phyloP scores from a whole-genome alignment of 2,329 filamentous ascomycete genomes.

The Ophiostoma perfectum region DNA sequence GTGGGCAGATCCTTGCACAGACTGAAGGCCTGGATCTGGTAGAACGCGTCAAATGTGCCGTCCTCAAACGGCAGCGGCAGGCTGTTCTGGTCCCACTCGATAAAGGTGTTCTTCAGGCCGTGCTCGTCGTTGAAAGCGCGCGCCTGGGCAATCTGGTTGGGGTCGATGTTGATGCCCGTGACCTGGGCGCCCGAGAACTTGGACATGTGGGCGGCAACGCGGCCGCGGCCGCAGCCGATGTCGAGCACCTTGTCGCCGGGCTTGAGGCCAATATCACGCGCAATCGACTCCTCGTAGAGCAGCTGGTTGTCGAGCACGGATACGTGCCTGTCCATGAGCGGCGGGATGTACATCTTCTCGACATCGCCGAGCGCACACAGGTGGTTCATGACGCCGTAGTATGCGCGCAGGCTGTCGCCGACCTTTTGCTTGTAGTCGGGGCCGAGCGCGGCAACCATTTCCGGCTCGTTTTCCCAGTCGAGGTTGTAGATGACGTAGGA shows the following conservation, averaged over 20 bases:
- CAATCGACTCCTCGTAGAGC: constrained; percentile 48
- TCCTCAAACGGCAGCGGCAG: constrained; percentile 48
- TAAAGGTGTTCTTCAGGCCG: constrained; percentile 43
- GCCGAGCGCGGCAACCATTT: constrained; percentile 45
- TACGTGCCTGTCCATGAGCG: constrained; percentile 46
- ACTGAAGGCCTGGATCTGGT: constrained; percentile 54
- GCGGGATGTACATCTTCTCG: constrained; percentile 56
- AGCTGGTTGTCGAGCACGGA: constrained; percentile 49
- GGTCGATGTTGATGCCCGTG: constrained; percentile 51
- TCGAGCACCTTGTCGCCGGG: constrained; percentile 45
- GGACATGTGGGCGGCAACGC: constrained; percentile 50
- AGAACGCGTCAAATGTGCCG: constrained; percentile 47
- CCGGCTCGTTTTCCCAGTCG: constrained; percentile 47
- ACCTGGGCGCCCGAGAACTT: constrained; percentile 43
- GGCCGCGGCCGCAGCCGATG: constrained; percentile 48
- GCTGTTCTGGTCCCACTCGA: constrained; percentile 47
- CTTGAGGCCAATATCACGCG: constrained; percentile 42
- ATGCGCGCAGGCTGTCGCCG: constrained; percentile 46
- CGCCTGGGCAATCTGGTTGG: constrained; percentile 46
- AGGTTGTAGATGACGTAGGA: constrained; percentile 53
- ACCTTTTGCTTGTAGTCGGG: constrained; percentile 46
- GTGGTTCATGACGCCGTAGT: constrained; percentile 51
- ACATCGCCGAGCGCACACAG: constrained; percentile 51
- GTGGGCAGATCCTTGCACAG: constrained; percentile 45
- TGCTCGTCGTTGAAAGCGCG: constrained; percentile 40